A percentile compares a stretch with the other conserved stretches of the same genome.
phyloP scores from a whole-genome alignment of 176 grass and related monocot species.

The Bothriochloa decipiens region DNA sequence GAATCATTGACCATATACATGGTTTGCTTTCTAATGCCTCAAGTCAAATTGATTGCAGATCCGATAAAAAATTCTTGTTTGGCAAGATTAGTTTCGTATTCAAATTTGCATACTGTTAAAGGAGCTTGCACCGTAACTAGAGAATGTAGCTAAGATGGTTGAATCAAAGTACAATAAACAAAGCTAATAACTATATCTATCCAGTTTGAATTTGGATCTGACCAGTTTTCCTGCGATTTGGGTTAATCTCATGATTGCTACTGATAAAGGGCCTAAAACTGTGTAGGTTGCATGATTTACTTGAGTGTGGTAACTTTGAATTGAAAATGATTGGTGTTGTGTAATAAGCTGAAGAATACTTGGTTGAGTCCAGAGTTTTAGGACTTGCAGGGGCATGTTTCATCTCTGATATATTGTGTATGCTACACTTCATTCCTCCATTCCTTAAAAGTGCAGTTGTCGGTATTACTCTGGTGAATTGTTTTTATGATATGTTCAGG shows the following conservation, averaged over 20 bases:
- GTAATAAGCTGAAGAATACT: neutral
- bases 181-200: neutral
- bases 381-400: neutral
- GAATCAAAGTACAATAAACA: neutral
- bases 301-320: neutral
- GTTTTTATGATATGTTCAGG: neutral
- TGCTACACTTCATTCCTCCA: neutral
- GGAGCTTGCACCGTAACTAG: neutral
- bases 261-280: neutral
- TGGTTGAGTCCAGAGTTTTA: neutral
- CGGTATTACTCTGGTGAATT: neutral
- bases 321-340: constrained; percentile 10
- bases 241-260: no score
- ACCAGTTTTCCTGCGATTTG: neutral
- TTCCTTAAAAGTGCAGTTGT: no score
- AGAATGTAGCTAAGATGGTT: neutral
- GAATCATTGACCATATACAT: neutral
- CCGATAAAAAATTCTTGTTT: neutral
- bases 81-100: neutral
- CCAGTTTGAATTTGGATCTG: neutral
- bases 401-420: constrained; percentile 6
- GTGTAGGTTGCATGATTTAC: constrained; percentile 9
- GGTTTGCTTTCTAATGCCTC: neutral
- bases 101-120: neutral
- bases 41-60: neutral